A percentile compares a stretch with the other conserved stretches of the same genome.
phyloP scores from a whole-genome alignment of 2,329 filamentous ascomycete genomes.

The Exophiala oligosperma region DNA sequence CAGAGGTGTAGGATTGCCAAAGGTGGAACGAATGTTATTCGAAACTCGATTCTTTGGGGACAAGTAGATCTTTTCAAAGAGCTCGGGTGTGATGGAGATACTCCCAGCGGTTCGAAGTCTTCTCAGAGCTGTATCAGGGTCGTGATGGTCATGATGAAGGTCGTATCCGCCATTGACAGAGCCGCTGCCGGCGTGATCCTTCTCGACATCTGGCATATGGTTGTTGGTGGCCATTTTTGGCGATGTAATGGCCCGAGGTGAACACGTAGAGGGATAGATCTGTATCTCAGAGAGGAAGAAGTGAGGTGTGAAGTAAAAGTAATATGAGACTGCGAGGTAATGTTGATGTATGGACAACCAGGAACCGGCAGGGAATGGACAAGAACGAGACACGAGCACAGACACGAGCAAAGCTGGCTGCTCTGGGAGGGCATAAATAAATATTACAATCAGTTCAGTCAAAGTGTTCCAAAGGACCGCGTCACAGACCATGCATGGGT shows the following conservation, averaged over 20 bases:
- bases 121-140: conserved; percentile 37
- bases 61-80: conserved; percentile 39
- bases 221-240: conserved; percentile 16
- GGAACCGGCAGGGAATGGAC: neutral
- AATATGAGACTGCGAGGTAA: neutral
- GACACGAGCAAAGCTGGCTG: neutral
- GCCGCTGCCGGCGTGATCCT: conserved; percentile 27
- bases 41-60: conserved; percentile 36
- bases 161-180: conserved; percentile 31
- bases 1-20: conserved; percentile 38
- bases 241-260: neutral
- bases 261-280: neutral
- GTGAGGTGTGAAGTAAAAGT: neutral
- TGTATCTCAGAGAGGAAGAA: neutral
- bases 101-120: conserved; percentile 54
- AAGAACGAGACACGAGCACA: conserved; percentile 13
- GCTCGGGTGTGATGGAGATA: conserved; percentile 38
- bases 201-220: conserved; percentile 29
- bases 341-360: neutral
- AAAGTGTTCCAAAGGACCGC: conserved; percentile 6
- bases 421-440: conserved; percentile 3
- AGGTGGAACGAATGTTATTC: conserved; percentile 32
- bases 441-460: conserved; percentile 10
- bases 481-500: conserved; percentile 12
- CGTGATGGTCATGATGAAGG: conserved; percentile 29